phyloP scores from a whole-genome alignment of 2,329 filamentous ascomycete genomes.

The Penicillium olsonii region DNA sequence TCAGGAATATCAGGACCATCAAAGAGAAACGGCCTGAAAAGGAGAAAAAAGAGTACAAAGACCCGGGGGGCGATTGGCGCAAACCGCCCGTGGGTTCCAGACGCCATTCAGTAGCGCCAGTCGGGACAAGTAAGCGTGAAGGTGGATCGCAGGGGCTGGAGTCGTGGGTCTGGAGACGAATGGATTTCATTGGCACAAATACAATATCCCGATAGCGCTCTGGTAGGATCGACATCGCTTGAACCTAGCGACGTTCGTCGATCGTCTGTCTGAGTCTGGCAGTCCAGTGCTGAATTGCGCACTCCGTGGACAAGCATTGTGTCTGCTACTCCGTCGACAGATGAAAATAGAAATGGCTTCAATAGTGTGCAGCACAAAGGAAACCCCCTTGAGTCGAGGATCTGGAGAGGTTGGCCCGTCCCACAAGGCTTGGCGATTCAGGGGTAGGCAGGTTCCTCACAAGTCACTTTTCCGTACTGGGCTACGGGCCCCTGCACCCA shows the following conservation, averaged over 20 bases:
- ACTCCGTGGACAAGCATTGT: not conserved
- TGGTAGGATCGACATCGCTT: slow-evolving; percentile 22
- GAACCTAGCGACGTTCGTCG: slow-evolving; percentile 3
- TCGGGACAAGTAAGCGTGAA: slow-evolving; percentile 12
- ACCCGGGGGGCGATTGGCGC: slow-evolving; percentile 19
- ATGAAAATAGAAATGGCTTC: slow-evolving; percentile 15
- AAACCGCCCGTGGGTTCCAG: slow-evolving; percentile 23
- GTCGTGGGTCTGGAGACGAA: slow-evolving; percentile 13
- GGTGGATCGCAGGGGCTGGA: slow-evolving; percentile 15
- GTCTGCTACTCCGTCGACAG: too few species aligned
- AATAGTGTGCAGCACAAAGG: slow-evolving; percentile 14
- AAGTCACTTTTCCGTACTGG: slow-evolving; percentile 5
- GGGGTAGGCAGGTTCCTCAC: slow-evolving; percentile 8
- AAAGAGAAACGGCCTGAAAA: slow-evolving; percentile 8
- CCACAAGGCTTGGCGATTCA: slow-evolving; percentile 12
- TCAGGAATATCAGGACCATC: slow-evolving; percentile 2
- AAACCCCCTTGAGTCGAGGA: slow-evolving; percentile 22
- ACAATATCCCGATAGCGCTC: slow-evolving; percentile 16
- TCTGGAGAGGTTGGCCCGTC: slow-evolving; percentile 12
- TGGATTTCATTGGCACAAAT: slow-evolving; percentile 21
- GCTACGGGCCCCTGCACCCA: not conserved
- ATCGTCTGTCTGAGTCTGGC: too few species aligned
- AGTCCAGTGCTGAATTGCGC: too few species aligned
- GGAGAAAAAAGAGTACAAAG: slow-evolving; percentile 12
- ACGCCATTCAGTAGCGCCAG: slow-evolving; percentile 14